Base-by-base conservation (phyloP, 371 early-diverging fungal species). In the Mucor saturninus region DNA sequence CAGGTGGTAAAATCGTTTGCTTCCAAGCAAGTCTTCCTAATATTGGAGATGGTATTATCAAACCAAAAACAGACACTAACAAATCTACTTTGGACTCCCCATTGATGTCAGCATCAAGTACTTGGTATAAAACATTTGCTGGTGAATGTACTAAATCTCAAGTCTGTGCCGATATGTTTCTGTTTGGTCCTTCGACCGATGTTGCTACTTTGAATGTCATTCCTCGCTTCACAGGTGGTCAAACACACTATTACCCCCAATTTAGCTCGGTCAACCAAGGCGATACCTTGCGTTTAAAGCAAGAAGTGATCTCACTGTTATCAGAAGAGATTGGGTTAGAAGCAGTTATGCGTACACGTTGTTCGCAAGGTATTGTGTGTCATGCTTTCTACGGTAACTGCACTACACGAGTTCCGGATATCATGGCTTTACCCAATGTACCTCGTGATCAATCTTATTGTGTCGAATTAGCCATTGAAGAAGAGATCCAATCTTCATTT, bases 221-320 rank as follows among this genome's bases (percentile, higher is more conserved):
- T 45, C 87, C 92, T n/a, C 88, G 89, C 55, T 91, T 87, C 73
- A 96, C 98, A 2, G 98, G 96, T 21, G 98, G 98, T 14, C 83
- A 89, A 28, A 79, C 91, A 3, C 88, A 90, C 72, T 91, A 89
- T 71, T 97, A 94, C 69, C 94, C 95, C 21, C 83, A 79, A 38
- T 97, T 96, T 67, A 85, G 84, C 67, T 89, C 89, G 2, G 65
- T 69, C 0, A 83, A 91, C 52, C 69, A 78, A 5, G 85, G 87
- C 29, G 93, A 93, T 46, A 80, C 83, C 2, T 46, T 79, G 26
- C 90, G 91, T 62, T 80, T 95, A 55, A 73, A 84, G 26, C 71
- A 78, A 61, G 97, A 97, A 72, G 67, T 98, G 10, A 48, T 71
- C 0, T 73, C 84, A 5, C 84, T 91, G 60, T 77, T 97, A 14